Evolutionary conservation across 257 asterid species (phyloP).

Genomic region (Solanum clarkiae): DNA sequence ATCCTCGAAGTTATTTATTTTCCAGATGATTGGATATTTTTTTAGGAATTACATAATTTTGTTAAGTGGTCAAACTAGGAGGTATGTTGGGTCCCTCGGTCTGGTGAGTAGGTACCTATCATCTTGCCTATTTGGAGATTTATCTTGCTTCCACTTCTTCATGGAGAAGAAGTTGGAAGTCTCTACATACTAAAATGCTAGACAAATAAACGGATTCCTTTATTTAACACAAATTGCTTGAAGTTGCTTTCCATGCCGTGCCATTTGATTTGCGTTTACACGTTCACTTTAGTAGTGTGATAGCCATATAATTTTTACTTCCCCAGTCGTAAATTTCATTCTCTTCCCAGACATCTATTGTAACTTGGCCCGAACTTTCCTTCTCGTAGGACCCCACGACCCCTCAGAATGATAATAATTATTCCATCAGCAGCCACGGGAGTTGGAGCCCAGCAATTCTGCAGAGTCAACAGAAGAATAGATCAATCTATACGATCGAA

Average conservation of each 20-base stretch:
- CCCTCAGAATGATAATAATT: constrained; percentile 32
- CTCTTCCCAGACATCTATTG: background rate
- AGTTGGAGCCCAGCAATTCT: constrained; percentile 48
- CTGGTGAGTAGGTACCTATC: background rate
- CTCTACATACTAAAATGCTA: background rate
- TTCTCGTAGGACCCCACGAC: background rate
- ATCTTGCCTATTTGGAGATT: background rate
- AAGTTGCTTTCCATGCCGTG: background rate
- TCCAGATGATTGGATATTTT: background rate
- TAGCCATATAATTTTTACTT: background rate
- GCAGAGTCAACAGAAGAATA: background rate
- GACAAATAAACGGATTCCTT: background rate
- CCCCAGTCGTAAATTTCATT: background rate
- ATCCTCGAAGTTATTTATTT: background rate
- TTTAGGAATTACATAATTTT: background rate
- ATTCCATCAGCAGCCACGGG: constrained; percentile 54
- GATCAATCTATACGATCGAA: background rate
- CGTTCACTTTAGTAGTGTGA: background rate
- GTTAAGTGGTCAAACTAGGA: background rate
- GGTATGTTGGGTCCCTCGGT: background rate
- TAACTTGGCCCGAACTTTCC: background rate
- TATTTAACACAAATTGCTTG: background rate
- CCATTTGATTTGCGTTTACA: background rate
- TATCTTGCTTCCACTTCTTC: background rate
- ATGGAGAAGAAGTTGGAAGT: background rate